Evolutionary conservation across 768 basidiomycete species (phyloP).

Genomic region (Tylopilus balloui): DNA sequence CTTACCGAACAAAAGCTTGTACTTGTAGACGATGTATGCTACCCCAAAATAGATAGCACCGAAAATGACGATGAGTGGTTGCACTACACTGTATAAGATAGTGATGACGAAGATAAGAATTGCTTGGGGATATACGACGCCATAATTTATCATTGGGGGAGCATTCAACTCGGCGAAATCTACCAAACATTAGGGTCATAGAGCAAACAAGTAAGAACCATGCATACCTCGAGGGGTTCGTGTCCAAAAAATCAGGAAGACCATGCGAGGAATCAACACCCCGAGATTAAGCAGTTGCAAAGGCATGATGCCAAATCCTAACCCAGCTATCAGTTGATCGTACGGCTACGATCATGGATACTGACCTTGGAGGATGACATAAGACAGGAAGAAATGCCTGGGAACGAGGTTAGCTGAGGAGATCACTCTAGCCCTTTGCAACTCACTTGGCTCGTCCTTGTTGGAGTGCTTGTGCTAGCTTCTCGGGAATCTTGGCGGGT

Average conservation of each 20-base stretch:
- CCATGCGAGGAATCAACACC: conserved; percentile 72
- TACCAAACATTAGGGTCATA: conserved; percentile 29
- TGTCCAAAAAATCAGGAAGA: conserved; percentile 73
- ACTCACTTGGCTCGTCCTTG: conserved; percentile 65
- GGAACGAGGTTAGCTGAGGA: conserved; percentile 5
- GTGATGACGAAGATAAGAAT: conserved; percentile 96
- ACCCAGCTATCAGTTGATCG: conserved; percentile 3
- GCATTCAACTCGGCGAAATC: conserved; percentile 96
- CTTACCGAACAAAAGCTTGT: conserved; percentile 91
- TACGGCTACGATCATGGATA: background rate
- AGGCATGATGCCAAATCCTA: conserved; percentile 92
- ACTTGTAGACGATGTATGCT: conserved; percentile 96
- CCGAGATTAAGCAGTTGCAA: conserved; percentile 91
- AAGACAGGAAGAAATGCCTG: conserved; percentile 80
- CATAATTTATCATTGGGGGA: conserved; percentile 97
- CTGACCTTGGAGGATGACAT: conserved; percentile 78
- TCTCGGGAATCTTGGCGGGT: conserved; percentile 91
- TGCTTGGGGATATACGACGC: conserved; percentile 94
- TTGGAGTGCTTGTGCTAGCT: conserved; percentile 79
- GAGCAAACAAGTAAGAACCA: background rate
- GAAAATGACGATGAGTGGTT: conserved; percentile 92
- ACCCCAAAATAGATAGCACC: conserved; percentile 96
- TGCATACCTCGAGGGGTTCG: conserved; percentile 82
- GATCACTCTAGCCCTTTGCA: background rate
- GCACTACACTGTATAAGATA: conserved; percentile 90